phyloP scores from a whole-genome alignment of 2,329 filamentous ascomycete species.

The Aspergillus floridensis region DNA sequence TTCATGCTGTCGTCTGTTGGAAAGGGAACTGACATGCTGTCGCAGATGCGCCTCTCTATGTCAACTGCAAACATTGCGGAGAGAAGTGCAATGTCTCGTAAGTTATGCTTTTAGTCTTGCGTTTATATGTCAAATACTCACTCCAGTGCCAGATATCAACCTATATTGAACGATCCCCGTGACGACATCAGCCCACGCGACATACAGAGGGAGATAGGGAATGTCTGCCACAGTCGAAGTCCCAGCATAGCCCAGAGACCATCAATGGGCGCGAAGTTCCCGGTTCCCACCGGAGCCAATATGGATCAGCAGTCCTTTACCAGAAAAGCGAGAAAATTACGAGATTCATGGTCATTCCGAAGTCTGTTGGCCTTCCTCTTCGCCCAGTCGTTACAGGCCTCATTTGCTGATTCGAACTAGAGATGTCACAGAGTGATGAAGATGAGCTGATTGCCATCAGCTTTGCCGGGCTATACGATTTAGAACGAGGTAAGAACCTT shows the following conservation, averaged over 20 bases:
- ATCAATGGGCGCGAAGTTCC: constrained; percentile 15
- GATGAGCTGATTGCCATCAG: constrained; percentile 31
- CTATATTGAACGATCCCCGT: constrained; percentile 22
- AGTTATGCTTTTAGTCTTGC: constrained; percentile 1
- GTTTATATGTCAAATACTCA: background rate
- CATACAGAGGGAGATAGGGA: constrained; percentile 16
- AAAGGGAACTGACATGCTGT: constrained; percentile 1
- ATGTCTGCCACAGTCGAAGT: constrained; percentile 17
- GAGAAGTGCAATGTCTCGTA: constrained; percentile 23
- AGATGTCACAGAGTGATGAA: constrained; percentile 28
- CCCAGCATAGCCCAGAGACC: constrained; percentile 20
- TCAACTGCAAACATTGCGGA: constrained; percentile 23
- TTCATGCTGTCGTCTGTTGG: background rate
- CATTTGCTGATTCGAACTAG: constrained; percentile 11
- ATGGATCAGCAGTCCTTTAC: constrained; percentile 20
- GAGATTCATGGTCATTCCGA: constrained; percentile 29
- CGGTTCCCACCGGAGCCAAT: constrained; percentile 3
- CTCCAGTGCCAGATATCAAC: constrained; percentile 19
- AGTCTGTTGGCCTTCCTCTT: constrained; percentile 17
- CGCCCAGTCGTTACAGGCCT: background rate
- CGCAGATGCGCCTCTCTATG: constrained; percentile 16
- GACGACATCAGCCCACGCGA: constrained; percentile 20
- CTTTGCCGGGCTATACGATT: constrained; percentile 29
- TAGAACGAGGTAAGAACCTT: constrained; percentile 26
- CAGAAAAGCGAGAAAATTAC: constrained; percentile 23